phyloP scores from a whole-genome alignment of 2,329 filamentous ascomycete species.

The Erysiphe pulchra region DNA sequence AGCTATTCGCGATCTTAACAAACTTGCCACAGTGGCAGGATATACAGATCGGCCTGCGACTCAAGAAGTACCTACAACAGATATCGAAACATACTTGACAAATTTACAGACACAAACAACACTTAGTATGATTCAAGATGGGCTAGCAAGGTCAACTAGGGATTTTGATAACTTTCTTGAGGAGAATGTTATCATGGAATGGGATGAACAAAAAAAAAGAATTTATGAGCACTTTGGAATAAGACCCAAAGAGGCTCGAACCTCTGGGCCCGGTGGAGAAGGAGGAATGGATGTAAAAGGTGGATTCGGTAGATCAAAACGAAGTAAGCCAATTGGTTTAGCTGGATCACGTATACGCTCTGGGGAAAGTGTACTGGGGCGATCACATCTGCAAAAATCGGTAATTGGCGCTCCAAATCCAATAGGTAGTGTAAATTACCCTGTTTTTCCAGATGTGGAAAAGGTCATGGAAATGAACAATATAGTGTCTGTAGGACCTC shows the following conservation, averaged over 20 bases:
- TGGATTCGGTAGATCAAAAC: slow-evolving; percentile 33
- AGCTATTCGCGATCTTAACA: slow-evolving; percentile 65
- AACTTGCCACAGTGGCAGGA: slow-evolving; percentile 34
- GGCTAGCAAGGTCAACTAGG: slow-evolving; percentile 63
- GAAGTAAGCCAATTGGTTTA: slow-evolving; percentile 19
- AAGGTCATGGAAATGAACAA: slow-evolving; percentile 25
- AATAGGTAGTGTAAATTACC: slow-evolving; percentile 30
- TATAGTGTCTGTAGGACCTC: slow-evolving; percentile 24
- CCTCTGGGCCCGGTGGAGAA: slow-evolving; percentile 17
- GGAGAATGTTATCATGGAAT: slow-evolving; percentile 83
- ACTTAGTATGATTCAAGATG: slow-evolving; percentile 71
- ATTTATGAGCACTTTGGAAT: slow-evolving; percentile 97
- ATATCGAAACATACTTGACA: slow-evolving; percentile 56
- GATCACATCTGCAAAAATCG: slow-evolving; percentile 52
- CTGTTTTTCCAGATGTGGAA: slow-evolving; percentile 43
- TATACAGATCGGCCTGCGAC: slow-evolving; percentile 16
- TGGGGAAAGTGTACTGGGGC: slow-evolving; percentile 33
- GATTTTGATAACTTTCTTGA: slow-evolving; percentile 90
- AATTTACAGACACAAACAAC: slow-evolving; percentile 79
- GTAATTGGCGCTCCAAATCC: slow-evolving; percentile 61
- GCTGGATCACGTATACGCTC: slow-evolving; percentile 10
- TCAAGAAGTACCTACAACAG: slow-evolving; percentile 26
- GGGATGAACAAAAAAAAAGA: slow-evolving; percentile 75
- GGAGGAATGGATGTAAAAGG: slow-evolving; percentile 19
- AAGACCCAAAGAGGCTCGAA: slow-evolving; percentile 25